These are phyloP conservation scores for Albatrellus ellisii DNA, from an alignment of 768 basidiomycete species.

Conservation along the genomic window DNA sequence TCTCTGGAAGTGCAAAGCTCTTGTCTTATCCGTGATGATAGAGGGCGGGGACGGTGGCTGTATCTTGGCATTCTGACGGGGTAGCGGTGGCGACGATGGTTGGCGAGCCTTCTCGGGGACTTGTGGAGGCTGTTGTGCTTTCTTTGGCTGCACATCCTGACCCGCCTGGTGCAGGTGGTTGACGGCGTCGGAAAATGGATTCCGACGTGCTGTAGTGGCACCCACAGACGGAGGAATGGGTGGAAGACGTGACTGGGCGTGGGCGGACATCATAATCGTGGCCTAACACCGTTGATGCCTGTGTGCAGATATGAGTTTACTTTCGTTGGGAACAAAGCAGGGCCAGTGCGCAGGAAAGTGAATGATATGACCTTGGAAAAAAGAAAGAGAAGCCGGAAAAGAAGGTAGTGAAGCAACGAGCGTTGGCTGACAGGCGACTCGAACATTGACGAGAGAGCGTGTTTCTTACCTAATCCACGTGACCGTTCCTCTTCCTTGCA, in stretches of 20 bases:
- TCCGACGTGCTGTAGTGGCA: conserved; percentile 8
- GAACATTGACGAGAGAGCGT: neutral
- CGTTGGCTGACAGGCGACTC: neutral
- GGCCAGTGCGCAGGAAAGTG: neutral
- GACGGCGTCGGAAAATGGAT: conserved; percentile 12
- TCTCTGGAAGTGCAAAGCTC: conserved; percentile 44
- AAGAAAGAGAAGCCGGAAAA: neutral
- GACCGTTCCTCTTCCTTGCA: neutral
- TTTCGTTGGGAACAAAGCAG: neutral
- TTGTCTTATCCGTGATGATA: conserved; percentile 53
- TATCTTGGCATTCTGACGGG: conserved; percentile 73
- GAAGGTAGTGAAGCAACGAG: neutral
- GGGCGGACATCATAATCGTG: conserved; percentile 11
- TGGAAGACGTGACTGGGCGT: conserved; percentile 6
- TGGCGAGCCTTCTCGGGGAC: conserved; percentile 2
- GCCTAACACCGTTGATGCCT: conserved; percentile 14
- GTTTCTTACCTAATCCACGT: conserved; percentile 1
- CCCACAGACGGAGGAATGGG: conserved; percentile 12
- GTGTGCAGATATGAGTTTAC: neutral
- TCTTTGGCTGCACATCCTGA: conserved; percentile 6
- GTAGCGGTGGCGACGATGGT: conserved; percentile 50
- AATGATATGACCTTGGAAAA: neutral
- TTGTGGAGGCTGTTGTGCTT: conserved; percentile 1
- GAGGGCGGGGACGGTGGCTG: conserved; percentile 72
- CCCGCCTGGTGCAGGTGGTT: conserved; percentile 7